phyloP scores from a whole-genome alignment of 257 asterid species.

The Scutellaria barbata region DNA sequence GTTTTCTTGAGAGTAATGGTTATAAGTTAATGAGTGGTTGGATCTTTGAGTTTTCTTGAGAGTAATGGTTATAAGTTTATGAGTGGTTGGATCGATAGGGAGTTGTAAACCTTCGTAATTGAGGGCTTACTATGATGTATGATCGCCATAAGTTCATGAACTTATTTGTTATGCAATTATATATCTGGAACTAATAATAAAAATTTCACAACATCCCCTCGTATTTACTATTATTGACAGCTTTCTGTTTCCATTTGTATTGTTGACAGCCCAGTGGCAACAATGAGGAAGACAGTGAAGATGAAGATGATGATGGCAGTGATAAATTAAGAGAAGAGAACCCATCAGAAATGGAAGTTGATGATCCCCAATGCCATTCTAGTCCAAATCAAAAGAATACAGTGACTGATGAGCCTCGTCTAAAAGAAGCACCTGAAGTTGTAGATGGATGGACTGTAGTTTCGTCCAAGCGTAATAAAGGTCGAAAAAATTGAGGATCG shows the following conservation, averaged over 20 bases:
- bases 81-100: not conserved
- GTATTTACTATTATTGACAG: not conserved
- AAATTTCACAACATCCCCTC: too few species aligned
- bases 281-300: constrained; percentile 45
- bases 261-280: constrained; percentile 33
- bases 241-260: not conserved
- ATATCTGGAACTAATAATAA: not conserved
- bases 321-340: constrained; percentile 24
- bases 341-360: constrained; percentile 57
- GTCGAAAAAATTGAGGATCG: constrained; percentile 37
- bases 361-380: constrained; percentile 37
- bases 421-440: constrained; percentile 34
- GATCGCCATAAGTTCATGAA: not conserved
- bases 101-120: not conserved
- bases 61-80: not conserved
- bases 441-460: constrained; percentile 66
- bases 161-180: not conserved
- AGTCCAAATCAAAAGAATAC: constrained; percentile 25
- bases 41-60: not conserved
- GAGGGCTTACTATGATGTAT: not conserved
- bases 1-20: not conserved
- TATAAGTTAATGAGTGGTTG: too few species aligned
- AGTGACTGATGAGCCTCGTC: constrained; percentile 26
- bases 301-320: constrained; percentile 35
- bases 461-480: constrained; percentile 48